Conservation (phyloP, 225 moss, liverwort and hornwort genomes). For the Polytrichum commune region DNA sequence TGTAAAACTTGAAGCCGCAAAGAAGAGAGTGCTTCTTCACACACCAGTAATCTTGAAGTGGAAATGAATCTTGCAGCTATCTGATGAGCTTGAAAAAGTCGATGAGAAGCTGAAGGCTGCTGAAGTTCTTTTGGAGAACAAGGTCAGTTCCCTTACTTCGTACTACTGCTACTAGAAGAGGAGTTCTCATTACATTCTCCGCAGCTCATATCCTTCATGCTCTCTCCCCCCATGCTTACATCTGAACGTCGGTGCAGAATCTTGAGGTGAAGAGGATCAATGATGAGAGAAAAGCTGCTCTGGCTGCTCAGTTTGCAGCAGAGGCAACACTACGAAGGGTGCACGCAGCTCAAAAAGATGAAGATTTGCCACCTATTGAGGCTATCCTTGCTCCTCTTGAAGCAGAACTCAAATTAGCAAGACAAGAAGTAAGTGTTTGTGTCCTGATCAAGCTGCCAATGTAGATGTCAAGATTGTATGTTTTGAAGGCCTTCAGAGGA, state of each 20-base stretch:
- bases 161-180: neutral
- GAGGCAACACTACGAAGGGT: conserved; percentile 95
- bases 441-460: neutral
- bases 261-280: conserved; percentile 91
- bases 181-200: too few relatives aligned
- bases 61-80: conserved; percentile 56
- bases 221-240: conserved; percentile 2
- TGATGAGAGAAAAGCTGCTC: conserved; percentile 93
- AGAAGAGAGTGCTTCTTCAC: neutral
- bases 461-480: neutral
- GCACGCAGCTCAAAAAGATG: conserved; percentile 96
- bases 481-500: too few relatives aligned
- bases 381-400: conserved; percentile 95
- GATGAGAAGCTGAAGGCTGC: conserved; percentile 93
- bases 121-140: conserved; percentile 84
- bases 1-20: too few relatives aligned
- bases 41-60: conserved; percentile 15
- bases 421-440: conserved; percentile 64
- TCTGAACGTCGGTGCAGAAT: conserved; percentile 50
- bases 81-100: conserved; percentile 89
- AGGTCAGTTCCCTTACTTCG: conserved; percentile 42
- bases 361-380: conserved; percentile 88
- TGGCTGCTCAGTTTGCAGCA: conserved; percentile 88
- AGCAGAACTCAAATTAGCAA: conserved; percentile 83
- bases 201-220: neutral